Base-by-base conservation (phyloP, 2,329 filamentous ascomycete species). In the Claviceps monticola region DNA sequence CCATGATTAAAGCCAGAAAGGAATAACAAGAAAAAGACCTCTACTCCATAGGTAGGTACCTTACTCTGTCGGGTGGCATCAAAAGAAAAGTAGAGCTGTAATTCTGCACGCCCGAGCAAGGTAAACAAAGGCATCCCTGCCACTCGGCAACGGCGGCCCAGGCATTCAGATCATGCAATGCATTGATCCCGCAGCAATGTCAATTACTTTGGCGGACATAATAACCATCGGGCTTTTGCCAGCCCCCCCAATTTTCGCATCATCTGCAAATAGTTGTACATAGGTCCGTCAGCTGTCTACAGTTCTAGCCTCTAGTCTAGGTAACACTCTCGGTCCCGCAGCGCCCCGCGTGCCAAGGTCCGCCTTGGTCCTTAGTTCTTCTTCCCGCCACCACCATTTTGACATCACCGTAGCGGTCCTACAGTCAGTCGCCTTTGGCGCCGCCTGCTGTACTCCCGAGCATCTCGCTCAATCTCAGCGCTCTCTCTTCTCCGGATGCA, bases 321-420 rank as follows among this genome's bases (percentile, higher is more conserved):
- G 16, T 17, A 42, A 19, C 39, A 19, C n/a, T 42, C 39, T n/a
- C 41, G 13, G 41, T 29, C 29, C 17, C 21, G 17, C 41, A 42
- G 41, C 8, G 5, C 29, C 29, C 36, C 41, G 7, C 9, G 41
- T 48, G 42, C 13, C 21, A 13, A 7, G 21, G 21, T 14, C 42
- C 17, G 42, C 5, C 16, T n/a, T 6, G 21, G 9, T 21, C 21
- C 19, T 19, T 21, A 8, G 23, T 44, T 39, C 54, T 55, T 53
- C 58, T 53, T 51, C 55, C 57, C 59, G 61, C 62, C 62, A 64
- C 62, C 62, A 61, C 54, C 53, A 58, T 64, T 64, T 64, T 57
- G 61, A 59, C 61, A 60, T 60, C 57, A 63, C 61, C 59, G 50
- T 46, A 29, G 26, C 34, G n/a, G 17, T 14, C 21, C 36, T 50